A percentile compares a stretch with the other conserved stretches of the same genome.
Conservation (phyloP, 139 green algal species). For the Micromonas commoda region DNA sequence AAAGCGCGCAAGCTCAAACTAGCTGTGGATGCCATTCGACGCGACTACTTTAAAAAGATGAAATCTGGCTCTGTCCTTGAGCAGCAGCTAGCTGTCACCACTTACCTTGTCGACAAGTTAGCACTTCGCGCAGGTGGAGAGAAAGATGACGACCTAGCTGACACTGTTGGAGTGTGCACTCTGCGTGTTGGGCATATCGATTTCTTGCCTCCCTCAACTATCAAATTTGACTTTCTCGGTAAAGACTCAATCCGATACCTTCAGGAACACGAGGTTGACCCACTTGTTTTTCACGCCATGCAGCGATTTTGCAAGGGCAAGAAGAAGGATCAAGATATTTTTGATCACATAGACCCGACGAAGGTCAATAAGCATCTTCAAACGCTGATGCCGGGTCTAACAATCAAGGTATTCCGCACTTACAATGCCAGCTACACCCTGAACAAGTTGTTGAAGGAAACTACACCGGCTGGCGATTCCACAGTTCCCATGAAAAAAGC, state of each 20-base stretch:
- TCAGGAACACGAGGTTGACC: constrained; percentile 84
- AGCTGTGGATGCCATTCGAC: constrained; percentile 45
- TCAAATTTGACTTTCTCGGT: constrained; percentile 96
- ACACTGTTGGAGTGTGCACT: constrained; percentile 95
- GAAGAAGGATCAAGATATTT: constrained; percentile 72
- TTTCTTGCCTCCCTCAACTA: constrained; percentile 18
- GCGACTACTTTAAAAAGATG: constrained; percentile 41
- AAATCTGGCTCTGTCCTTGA: constrained; percentile 27
- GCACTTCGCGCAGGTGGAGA: constrained; percentile 94
- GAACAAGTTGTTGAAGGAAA: constrained; percentile 66
- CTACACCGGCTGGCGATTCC: constrained; percentile 12
- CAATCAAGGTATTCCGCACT: constrained; percentile 97
- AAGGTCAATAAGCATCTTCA: constrained; percentile 91
- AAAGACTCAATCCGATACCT: constrained; percentile 98
- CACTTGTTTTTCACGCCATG: constrained; percentile 67
- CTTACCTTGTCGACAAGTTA: constrained; percentile 98
- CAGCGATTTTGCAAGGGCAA: constrained; percentile 54
- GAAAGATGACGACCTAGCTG: constrained; percentile 94
- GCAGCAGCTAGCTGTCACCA: constrained; percentile 81
- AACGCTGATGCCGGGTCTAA: constrained; percentile 88
- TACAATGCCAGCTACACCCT: constrained; percentile 97
- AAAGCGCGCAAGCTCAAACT: constrained; percentile 64
- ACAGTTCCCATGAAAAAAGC: constrained; percentile 22
- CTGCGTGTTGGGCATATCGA: constrained; percentile 63
- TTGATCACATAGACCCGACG: constrained; percentile 81